Percentiles rank a stretch among this genome's conserved stretches.
phyloP scores from a whole-genome alignment of 257 asterid species.

The Solanum neorickii region DNA sequence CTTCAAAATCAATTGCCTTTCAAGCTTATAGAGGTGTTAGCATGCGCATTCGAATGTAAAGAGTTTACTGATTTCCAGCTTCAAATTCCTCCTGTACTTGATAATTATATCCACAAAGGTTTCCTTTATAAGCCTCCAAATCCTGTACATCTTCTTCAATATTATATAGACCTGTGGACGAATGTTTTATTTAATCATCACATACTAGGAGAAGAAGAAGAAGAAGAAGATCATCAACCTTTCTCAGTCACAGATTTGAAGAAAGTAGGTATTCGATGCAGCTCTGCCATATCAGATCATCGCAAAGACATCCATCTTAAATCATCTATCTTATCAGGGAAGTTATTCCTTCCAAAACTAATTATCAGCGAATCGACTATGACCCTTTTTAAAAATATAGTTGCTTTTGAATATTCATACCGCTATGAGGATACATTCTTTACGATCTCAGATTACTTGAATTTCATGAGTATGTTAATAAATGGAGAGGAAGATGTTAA shows the following conservation, averaged over 20 bases:
- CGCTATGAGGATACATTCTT: accelerated
- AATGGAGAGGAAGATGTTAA: neutral
- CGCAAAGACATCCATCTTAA: neutral
- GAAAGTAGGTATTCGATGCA: neutral
- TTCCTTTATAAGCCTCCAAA: accelerated
- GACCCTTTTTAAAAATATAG: neutral
- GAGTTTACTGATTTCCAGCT: accelerated
- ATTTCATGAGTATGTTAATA: neutral
- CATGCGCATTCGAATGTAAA: neutral
- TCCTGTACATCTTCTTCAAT: neutral
- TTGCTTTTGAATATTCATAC: neutral
- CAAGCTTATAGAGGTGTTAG: neutral
- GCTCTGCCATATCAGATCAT: neutral
- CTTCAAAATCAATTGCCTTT: neutral
- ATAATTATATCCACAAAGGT: neutral
- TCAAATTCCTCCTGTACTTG: neutral
- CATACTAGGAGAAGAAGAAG: neutral
- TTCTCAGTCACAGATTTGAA: neutral
- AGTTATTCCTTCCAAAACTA: neutral
- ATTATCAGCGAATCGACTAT: too few relatives aligned
- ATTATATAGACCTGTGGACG: neutral
- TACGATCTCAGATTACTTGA: neutral
- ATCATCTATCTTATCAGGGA: neutral
- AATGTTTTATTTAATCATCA: neutral
- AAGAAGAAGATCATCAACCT: neutral